phyloP scores from a whole-genome alignment of 1,284 basidiomycete species.

The Heterobasidion parviporum region DNA sequence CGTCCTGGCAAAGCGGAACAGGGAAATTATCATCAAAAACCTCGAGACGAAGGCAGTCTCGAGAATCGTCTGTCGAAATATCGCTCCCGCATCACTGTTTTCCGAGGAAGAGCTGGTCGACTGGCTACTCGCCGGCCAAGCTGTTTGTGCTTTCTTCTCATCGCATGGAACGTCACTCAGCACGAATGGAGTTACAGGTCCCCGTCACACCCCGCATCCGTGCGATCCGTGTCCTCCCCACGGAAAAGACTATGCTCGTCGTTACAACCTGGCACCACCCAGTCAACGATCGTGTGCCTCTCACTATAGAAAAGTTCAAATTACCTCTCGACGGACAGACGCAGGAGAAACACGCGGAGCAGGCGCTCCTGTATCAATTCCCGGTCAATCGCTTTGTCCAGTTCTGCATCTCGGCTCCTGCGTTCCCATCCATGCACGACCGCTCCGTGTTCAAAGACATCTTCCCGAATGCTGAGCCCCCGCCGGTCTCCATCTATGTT shows the following conservation, averaged over 20 bases:
- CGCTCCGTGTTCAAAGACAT: background rate
- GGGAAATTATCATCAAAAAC: conserved; percentile 36
- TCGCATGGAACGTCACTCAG: background rate
- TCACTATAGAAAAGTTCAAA: background rate
- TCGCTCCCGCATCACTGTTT: background rate
- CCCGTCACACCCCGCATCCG: background rate
- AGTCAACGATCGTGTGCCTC: background rate
- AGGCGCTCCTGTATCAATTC: background rate
- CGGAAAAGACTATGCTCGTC: background rate
- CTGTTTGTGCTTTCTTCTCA: background rate
- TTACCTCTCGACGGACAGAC: background rate
- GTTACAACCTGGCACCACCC: background rate
- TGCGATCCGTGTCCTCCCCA: background rate
- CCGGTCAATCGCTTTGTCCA: no score
- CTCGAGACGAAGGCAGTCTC: conserved; percentile 14
- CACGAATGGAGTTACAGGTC: background rate
- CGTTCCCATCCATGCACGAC: background rate
- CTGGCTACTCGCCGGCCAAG: no score
- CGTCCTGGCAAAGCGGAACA: conserved; percentile 33
- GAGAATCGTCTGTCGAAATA: background rate
- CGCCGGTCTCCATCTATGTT: background rate
- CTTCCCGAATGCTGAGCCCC: background rate
- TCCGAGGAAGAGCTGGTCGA: background rate
- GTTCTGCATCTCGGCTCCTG: background rate
- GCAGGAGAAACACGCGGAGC: background rate